phyloP scores from a whole-genome alignment of 768 basidiomycete genomes.

The Udeniomyces megalosporus region DNA sequence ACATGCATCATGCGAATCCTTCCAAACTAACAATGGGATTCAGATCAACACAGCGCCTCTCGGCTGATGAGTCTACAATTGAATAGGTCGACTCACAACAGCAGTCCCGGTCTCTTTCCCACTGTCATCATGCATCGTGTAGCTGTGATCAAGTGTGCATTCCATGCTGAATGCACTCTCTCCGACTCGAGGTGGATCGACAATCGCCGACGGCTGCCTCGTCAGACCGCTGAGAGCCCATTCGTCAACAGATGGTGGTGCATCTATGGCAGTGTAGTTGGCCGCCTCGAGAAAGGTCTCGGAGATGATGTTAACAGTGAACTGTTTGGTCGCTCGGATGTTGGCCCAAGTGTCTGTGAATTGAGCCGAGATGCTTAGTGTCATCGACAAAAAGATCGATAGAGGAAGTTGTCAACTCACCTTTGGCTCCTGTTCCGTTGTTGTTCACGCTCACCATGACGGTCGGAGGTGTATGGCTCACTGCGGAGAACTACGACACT shows the following conservation, averaged over 20 bases:
- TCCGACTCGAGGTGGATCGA: background rate
- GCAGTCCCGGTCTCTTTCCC: conserved; percentile 28
- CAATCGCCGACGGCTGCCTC: conserved; percentile 23
- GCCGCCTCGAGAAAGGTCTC: conserved; percentile 38
- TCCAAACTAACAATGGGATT: conserved; percentile 20
- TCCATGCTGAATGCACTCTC: background rate
- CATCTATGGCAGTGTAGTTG: conserved; percentile 30
- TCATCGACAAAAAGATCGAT: background rate
- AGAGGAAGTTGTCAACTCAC: conserved; percentile 15
- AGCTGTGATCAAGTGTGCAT: conserved; percentile 14
- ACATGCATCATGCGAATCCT: conserved; percentile 29
- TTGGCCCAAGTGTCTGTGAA: conserved; percentile 45
- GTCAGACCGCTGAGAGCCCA: conserved; percentile 29
- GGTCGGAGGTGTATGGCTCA: conserved; percentile 46
- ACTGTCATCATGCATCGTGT: conserved; percentile 18
- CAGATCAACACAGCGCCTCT: conserved; percentile 17
- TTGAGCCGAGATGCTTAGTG: conserved; percentile 24
- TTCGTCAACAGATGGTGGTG: conserved; percentile 28
- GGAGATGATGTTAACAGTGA: conserved; percentile 53
- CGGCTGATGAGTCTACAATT: conserved; percentile 28
- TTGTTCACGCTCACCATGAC: conserved; percentile 45
- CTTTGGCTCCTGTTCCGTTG: conserved; percentile 17
- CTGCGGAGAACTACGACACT: conserved; percentile 46
- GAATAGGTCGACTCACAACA: conserved; percentile 31
- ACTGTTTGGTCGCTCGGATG: conserved; percentile 47